Percentiles rank a stretch among this genome's conserved stretches.
These are phyloP conservation scores for Leccinum pachyderme DNA, from an alignment of 1,284 basidiomycete species.

Conservation along the genomic window DNA sequence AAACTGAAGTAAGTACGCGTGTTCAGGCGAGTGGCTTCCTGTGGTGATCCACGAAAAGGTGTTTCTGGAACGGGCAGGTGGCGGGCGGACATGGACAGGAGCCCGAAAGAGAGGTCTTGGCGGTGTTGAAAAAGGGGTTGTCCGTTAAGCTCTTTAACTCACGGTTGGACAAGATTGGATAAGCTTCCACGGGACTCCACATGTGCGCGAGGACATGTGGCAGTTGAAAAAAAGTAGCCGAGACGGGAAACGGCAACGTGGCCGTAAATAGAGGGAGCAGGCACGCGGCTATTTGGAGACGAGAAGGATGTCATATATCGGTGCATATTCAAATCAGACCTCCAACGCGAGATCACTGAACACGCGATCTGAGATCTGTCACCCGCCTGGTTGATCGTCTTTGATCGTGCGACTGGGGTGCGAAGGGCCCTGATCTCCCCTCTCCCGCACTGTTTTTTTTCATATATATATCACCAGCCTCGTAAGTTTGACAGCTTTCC, in stretches of 20 bases:
- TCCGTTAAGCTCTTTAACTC: conserved; percentile 39
- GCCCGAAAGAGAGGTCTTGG: conserved; percentile 10
- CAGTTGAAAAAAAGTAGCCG: conserved; percentile 29
- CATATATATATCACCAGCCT: conserved; percentile 55
- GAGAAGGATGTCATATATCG: conserved; percentile 36
- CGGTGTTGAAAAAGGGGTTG: conserved; percentile 26
- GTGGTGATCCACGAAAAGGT: conserved; percentile 24
- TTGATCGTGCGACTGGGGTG: conserved; percentile 51
- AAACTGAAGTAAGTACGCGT: neutral
- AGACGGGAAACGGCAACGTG: conserved; percentile 45
- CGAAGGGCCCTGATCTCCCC: conserved; percentile 39
- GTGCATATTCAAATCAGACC: conserved; percentile 39
- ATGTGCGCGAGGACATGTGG: conserved; percentile 34
- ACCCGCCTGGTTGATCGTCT: conserved; percentile 48
- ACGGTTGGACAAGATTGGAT: conserved; percentile 33
- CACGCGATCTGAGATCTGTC: conserved; percentile 37
- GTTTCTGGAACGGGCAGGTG: conserved; percentile 14
- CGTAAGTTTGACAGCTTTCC: conserved; percentile 45
- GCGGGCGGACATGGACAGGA: conserved; percentile 7
- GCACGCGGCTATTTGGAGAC: conserved; percentile 49
- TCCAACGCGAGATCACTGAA: conserved; percentile 40
- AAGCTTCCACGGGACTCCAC: conserved; percentile 37
- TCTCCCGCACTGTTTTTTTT: conserved; percentile 41
- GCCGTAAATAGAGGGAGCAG: conserved; percentile 39
- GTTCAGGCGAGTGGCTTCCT: conserved; percentile 15